Conservation (phyloP, 371 early-diverging fungal species). For the Mucor sp. region DNA sequence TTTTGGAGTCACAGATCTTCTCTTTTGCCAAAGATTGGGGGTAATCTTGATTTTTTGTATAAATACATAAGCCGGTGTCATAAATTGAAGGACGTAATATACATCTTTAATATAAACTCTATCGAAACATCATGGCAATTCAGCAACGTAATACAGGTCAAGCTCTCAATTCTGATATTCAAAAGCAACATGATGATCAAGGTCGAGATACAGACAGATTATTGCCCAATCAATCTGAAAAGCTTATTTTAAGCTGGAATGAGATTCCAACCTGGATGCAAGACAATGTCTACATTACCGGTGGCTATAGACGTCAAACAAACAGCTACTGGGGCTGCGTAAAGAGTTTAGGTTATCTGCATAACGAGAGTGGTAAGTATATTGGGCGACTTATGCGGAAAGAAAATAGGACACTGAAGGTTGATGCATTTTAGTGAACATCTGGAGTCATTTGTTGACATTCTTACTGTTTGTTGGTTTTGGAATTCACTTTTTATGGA, state of each 20-base stretch:
- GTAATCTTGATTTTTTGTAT: not conserved
- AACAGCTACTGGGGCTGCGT: slow-evolving; percentile 75
- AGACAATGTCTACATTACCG: slow-evolving; percentile 66
- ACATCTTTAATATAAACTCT: not conserved
- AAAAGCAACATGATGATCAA: not conserved
- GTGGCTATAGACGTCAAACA: slow-evolving; percentile 81
- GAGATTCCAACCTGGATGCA: slow-evolving; percentile 79
- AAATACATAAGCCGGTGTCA: not conserved
- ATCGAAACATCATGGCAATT: slow-evolving; percentile 3
- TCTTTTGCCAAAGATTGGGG: slow-evolving; percentile 1
- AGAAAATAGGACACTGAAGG: not conserved
- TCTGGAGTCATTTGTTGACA: slow-evolving; percentile 84
- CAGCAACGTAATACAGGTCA: slow-evolving; percentile 8
- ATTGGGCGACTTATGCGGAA: not conserved
- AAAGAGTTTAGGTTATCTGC: slow-evolving; percentile 77
- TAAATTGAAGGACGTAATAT: not conserved
- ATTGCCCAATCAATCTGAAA: slow-evolving; percentile 5
- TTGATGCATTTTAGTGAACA: slow-evolving; percentile 64
- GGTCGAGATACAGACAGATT: slow-evolving; percentile 14
- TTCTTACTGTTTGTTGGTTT: slow-evolving; percentile 65
- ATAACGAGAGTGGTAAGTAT: slow-evolving; percentile 82
- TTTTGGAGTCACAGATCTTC: not conserved
- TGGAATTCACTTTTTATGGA: slow-evolving; percentile 53
- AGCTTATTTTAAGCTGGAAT: slow-evolving; percentile 20
- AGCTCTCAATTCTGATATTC: not conserved